Evolutionary conservation across 2,329 filamentous ascomycete species (phyloP).

Genomic region (Ilyonectria sp.): DNA sequence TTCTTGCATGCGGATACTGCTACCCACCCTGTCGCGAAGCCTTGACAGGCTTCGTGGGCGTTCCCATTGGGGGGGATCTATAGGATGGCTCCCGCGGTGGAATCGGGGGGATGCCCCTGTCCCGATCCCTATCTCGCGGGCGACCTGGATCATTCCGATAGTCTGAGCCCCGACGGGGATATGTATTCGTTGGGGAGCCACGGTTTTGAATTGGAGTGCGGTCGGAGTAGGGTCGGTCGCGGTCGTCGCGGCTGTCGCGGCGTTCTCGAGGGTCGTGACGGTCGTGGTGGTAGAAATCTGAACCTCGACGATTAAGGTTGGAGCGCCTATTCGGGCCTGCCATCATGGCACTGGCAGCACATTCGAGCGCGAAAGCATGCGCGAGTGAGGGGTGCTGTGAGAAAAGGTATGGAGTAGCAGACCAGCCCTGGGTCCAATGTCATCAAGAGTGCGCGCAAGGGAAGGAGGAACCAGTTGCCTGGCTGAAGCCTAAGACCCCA

Average conservation of each 20-base stretch:
- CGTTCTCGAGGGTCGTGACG: constrained; percentile 25
- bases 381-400: constrained; percentile 15
- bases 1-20: not conserved
- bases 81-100: not conserved
- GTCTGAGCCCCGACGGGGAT: constrained; percentile 26
- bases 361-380: constrained; percentile 34
- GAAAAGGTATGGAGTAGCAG: constrained; percentile 10
- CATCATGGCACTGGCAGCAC: constrained; percentile 40
- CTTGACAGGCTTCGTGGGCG: constrained; percentile 23
- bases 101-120: constrained; percentile 2
- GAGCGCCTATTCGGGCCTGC: constrained; percentile 34
- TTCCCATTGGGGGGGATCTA: constrained; percentile 11
- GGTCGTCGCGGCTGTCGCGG: constrained; percentile 23
- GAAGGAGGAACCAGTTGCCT: not conserved
- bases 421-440: not conserved
- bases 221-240: constrained; percentile 32
- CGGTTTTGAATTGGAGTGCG: constrained; percentile 29
- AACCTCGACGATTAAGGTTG: constrained; percentile 15
- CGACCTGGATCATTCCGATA: constrained; percentile 29
- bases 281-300: constrained; percentile 28
- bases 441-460: not conserved
- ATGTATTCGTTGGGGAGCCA: constrained; percentile 17
- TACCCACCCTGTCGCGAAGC: constrained; percentile 37
- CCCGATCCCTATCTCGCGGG: constrained; percentile 4
- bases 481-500: not conserved